These are phyloP conservation scores for Diaporthe aspalathi DNA, from an alignment of 2,329 filamentous ascomycete genomes.

Conservation along the genomic window DNA sequence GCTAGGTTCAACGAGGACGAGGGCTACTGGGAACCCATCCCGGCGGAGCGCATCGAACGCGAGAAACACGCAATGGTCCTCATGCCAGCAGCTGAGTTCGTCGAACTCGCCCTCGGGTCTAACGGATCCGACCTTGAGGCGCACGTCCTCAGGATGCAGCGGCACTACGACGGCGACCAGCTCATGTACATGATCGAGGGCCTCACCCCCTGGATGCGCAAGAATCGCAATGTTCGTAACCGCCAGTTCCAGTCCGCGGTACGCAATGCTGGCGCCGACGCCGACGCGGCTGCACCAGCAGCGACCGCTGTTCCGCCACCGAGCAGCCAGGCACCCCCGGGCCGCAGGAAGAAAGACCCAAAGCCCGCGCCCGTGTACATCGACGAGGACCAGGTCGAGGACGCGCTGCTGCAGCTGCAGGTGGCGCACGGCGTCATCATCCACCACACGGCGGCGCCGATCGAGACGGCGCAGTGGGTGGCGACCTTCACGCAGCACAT, in stretches of 20 bases:
- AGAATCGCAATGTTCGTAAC: constrained; percentile 75
- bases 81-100: constrained; percentile 73
- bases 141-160: constrained; percentile 68
- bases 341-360: constrained; percentile 53
- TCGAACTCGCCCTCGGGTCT: constrained; percentile 64
- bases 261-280: constrained; percentile 56
- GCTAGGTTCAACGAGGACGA: constrained; percentile 70
- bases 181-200: constrained; percentile 81
- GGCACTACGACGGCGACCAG: constrained; percentile 62
- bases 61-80: constrained; percentile 74
- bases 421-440: constrained; percentile 74
- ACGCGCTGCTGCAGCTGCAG: constrained; percentile 77
- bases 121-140: constrained; percentile 64
- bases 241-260: constrained; percentile 75
- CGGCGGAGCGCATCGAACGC: constrained; percentile 57
- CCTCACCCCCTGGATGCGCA: constrained; percentile 72
- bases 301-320: constrained; percentile 38
- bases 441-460: constrained; percentile 71
- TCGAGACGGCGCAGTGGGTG: constrained; percentile 80
- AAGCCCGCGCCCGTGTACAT: constrained; percentile 61
- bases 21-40: constrained; percentile 73
- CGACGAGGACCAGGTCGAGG: constrained; percentile 76
- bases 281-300: constrained; percentile 39
- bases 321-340: constrained; percentile 40
- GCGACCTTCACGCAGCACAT: constrained; percentile 81